phyloP scores from a whole-genome alignment of 768 basidiomycete genomes.

The Tulasnella sp. region DNA sequence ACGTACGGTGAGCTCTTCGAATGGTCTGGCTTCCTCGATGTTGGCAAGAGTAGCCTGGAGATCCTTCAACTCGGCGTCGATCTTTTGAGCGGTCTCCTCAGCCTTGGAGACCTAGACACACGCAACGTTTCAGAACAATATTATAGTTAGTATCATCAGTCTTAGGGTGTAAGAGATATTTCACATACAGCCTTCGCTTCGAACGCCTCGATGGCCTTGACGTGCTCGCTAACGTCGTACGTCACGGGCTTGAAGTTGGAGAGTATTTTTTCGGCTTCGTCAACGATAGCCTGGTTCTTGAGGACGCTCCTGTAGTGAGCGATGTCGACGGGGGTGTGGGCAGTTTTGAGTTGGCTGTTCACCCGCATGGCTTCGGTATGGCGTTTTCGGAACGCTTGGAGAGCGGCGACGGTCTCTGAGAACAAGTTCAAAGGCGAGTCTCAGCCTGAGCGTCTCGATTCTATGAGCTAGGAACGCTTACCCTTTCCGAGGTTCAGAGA shows the following conservation, averaged over 20 bases:
- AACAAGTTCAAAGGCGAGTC: neutral
- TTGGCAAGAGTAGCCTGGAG: constrained; percentile 90
- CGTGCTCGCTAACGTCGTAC: constrained; percentile 78
- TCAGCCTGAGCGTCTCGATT: neutral
- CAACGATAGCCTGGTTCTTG: constrained; percentile 86
- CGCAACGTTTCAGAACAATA: neutral
- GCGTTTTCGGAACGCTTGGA: constrained; percentile 95
- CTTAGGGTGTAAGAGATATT: constrained; percentile 21
- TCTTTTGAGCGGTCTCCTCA: constrained; percentile 78
- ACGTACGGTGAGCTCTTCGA: constrained; percentile 90
- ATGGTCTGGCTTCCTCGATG: constrained; percentile 94
- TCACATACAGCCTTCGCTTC: constrained; percentile 77
- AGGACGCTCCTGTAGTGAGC: constrained; percentile 81
- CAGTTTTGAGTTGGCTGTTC: constrained; percentile 45
- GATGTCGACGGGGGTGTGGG: constrained; percentile 80
- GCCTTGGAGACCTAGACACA: constrained; percentile 65
- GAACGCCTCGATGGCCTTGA: constrained; percentile 95
- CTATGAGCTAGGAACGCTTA: constrained; percentile 23
- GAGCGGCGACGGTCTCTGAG: constrained; percentile 76
- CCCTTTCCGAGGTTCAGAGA: constrained; percentile 80
- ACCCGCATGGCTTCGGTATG: constrained; percentile 79
- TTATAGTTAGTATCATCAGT: neutral
- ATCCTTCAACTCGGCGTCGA: constrained; percentile 80
- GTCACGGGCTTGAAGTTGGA: constrained; percentile 87
- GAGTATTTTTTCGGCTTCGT: constrained; percentile 84